These are phyloP conservation scores for Alternaria angustiovoidea DNA, from an alignment of 2,329 filamentous ascomycete genomes.

Conservation along the genomic window DNA sequence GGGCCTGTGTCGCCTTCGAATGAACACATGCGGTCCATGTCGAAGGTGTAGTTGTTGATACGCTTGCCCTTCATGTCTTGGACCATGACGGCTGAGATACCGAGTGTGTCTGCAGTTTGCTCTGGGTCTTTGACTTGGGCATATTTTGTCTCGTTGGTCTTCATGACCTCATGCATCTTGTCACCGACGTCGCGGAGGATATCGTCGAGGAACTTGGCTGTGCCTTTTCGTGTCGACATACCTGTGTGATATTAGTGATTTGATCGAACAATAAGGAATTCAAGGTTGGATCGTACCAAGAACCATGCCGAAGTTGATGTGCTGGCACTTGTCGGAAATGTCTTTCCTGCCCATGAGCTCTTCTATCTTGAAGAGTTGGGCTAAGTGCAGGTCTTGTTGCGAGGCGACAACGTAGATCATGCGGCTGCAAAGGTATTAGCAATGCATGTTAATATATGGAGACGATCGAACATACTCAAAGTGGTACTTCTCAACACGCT, in stretches of 20 bases:
- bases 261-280: background rate
- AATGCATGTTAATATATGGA: background rate
- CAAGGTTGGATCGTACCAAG: conserved; percentile 51
- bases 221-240: conserved; percentile 70
- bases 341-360: conserved; percentile 69
- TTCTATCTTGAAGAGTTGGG: conserved; percentile 71
- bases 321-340: conserved; percentile 65
- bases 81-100: conserved; percentile 95
- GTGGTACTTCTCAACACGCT: conserved; percentile 68
- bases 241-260: conserved; percentile 12
- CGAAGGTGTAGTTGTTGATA: conserved; percentile 74
- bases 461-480: conserved; percentile 57
- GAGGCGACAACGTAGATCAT: conserved; percentile 73
- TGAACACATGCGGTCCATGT: conserved; percentile 82
- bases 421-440: conserved; percentile 47
- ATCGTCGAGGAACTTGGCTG: conserved; percentile 62
- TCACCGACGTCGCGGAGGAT: conserved; percentile 72
- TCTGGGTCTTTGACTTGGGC: conserved; percentile 84
- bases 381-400: conserved; percentile 71
- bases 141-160: conserved; percentile 89
- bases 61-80: conserved; percentile 98
- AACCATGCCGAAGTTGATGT: conserved; percentile 73
- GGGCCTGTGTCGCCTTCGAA: conserved; percentile 88
- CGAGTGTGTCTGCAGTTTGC: conserved; percentile 83
- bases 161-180: conserved; percentile 98